phyloP scores from a whole-genome alignment of 169 alveolate species.

The Babesia bovis region DNA sequence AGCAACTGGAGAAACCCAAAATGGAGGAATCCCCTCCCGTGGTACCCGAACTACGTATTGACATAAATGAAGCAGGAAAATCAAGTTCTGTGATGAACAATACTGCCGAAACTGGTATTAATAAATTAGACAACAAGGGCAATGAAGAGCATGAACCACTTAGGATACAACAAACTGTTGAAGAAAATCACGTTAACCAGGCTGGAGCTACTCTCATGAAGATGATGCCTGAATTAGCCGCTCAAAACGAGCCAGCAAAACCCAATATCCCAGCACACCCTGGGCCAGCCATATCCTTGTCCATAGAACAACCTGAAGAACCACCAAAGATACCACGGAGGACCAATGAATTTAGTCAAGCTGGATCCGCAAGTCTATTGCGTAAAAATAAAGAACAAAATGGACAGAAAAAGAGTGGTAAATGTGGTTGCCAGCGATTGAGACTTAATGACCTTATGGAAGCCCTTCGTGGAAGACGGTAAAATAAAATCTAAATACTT shows the following conservation, averaged over 20 bases:
- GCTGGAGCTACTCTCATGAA: neutral
- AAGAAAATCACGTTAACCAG: neutral
- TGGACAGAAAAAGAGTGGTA: neutral
- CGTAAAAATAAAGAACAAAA: neutral
- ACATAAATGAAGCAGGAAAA: neutral
- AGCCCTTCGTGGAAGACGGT: neutral
- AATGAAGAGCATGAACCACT: no score
- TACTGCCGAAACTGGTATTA: neutral
- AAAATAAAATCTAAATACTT: no score
- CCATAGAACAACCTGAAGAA: neutral
- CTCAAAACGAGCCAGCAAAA: neutral
- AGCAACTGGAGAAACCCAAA: neutral
- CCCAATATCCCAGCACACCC: neutral
- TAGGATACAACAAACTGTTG: neutral
- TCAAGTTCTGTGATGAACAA: neutral
- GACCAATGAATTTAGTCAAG: slow-evolving; percentile 3
- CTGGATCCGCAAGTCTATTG: neutral
- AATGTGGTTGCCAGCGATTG: slow-evolving; percentile 3
- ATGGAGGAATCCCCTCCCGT: neutral
- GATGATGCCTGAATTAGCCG: neutral
- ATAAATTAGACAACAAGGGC: neutral
- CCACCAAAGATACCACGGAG: neutral
- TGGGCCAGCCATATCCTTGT: neutral
- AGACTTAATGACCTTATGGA: neutral
- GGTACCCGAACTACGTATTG: no score